These are phyloP conservation scores for Arbutus unedo DNA, from an alignment of 148 eudicot genomes.

Conservation along the genomic window DNA sequence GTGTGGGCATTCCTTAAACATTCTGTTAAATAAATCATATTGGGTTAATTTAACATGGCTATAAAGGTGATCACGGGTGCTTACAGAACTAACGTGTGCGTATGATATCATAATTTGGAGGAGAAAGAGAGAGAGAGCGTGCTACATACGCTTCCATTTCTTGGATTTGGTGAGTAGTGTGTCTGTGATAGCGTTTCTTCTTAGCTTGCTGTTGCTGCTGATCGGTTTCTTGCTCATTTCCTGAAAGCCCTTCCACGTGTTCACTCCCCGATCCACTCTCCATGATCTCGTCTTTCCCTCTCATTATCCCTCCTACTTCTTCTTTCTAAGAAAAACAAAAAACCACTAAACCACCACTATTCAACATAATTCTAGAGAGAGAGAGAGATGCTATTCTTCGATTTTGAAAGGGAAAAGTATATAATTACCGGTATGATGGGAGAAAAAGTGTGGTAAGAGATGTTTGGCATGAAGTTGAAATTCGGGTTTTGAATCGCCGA, in stretches of 20 bases:
- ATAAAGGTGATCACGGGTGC: too few species aligned
- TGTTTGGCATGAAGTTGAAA: slow-evolving; percentile 67
- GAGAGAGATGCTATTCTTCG: not conserved
- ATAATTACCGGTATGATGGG: slow-evolving; percentile 52
- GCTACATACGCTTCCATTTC: slow-evolving; percentile 86
- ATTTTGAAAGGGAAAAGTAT: not conserved
- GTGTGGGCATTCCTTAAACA: slow-evolving; percentile 92
- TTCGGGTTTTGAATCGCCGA: slow-evolving; percentile 68
- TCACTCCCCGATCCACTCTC: slow-evolving; percentile 74
- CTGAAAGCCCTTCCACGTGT: slow-evolving; percentile 63
- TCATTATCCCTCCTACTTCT: slow-evolving; percentile 27
- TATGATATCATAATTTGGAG: too few species aligned
- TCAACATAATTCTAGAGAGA: not conserved
- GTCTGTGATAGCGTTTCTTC: slow-evolving; percentile 93
- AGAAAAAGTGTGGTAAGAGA: slow-evolving; percentile 63
- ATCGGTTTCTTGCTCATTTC: slow-evolving; percentile 60
- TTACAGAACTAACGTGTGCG: too few species aligned
- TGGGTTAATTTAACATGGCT: too few species aligned
- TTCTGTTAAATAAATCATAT: slow-evolving; percentile 28
- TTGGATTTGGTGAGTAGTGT: slow-evolving; percentile 95
- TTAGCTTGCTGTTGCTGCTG: slow-evolving; percentile 34
- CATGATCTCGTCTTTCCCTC: slow-evolving; percentile 58
- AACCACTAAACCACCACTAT: not conserved
- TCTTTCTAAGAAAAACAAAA: slow-evolving; percentile 40
- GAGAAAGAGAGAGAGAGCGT: not conserved